These are phyloP conservation scores for Closterium sp. DNA, from an alignment of 139 green algal species.

Conservation along the genomic window DNA sequence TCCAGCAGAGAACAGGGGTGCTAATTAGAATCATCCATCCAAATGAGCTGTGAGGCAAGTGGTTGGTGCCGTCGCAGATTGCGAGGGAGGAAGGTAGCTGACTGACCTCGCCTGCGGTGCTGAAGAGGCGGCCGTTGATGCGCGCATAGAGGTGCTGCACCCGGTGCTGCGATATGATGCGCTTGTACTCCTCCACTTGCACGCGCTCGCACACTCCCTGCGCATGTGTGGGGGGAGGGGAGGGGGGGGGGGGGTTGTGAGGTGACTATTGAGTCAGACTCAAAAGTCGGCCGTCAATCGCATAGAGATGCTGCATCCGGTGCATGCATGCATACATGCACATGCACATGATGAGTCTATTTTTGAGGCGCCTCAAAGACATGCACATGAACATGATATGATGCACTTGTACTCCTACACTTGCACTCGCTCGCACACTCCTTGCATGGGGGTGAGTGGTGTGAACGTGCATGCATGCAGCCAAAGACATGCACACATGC, in stretches of 20 bases:
- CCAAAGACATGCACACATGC: neutral
- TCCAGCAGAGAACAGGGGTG: no score
- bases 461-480: no score
- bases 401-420: constrained; percentile 80
- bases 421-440: constrained; percentile 60
- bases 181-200: constrained; percentile 80
- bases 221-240: neutral
- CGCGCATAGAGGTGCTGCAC: constrained; percentile 96
- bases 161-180: constrained; percentile 73
- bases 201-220: constrained; percentile 65
- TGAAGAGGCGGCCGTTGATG: constrained; percentile 69
- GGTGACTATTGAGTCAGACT: no score
- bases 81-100: neutral
- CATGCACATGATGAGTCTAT: no score
- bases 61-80: no score
- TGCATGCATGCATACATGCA: neutral
- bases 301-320: no score
- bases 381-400: constrained; percentile 69
- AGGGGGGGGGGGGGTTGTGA: no score
- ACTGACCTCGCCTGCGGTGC: constrained; percentile 54
- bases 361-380: no score
- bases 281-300: no score
- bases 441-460: constrained; percentile 36
- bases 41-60: no score
- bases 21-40: no score